Evolutionary conservation across 495 filamentous ascomycete genomes (phyloP).

Genomic region (Lophium mytilinum): DNA sequence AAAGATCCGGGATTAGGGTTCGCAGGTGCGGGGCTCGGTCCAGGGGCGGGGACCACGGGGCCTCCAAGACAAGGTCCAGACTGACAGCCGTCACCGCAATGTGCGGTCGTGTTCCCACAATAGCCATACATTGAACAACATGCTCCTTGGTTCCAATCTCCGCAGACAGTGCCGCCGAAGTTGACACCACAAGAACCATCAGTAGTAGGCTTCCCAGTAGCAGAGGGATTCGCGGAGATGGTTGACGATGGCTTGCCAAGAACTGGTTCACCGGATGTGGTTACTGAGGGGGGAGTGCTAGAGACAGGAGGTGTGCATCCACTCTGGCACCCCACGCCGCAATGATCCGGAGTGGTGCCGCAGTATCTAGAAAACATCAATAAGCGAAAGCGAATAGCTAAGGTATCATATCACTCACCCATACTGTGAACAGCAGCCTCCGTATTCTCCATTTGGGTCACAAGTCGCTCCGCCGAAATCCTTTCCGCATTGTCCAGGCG

Average conservation of each 20-base stretch:
- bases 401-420: conserved; percentile 17
- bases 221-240: conserved; percentile 6
- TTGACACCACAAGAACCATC: conserved; percentile 43
- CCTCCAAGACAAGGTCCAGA: conserved; percentile 34
- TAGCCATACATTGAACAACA: conserved; percentile 47
- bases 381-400: not conserved
- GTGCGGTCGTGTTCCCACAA: conserved; percentile 34
- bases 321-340: conserved; percentile 31
- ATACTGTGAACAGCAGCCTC: conserved; percentile 30
- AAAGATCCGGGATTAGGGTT: conserved; percentile 40
- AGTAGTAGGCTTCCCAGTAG: conserved; percentile 20
- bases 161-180: conserved; percentile 41
- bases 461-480: conserved; percentile 29
- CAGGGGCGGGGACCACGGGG: conserved; percentile 25
- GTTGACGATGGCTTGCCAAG: conserved; percentile 27
- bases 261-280: conserved; percentile 33
- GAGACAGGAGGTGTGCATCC: conserved; percentile 27
- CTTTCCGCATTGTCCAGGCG: conserved; percentile 29
- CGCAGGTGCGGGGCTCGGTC: conserved; percentile 28
- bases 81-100: conserved; percentile 42
- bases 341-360: conserved; percentile 29
- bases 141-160: conserved; percentile 41
- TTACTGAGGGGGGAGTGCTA: conserved; percentile 17
- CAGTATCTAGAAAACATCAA: conserved; percentile 21
- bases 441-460: conserved; percentile 25